Evolutionary conservation across 2,329 filamentous ascomycete genomes (phyloP).

Genomic region (Diaporthe sp.): DNA sequence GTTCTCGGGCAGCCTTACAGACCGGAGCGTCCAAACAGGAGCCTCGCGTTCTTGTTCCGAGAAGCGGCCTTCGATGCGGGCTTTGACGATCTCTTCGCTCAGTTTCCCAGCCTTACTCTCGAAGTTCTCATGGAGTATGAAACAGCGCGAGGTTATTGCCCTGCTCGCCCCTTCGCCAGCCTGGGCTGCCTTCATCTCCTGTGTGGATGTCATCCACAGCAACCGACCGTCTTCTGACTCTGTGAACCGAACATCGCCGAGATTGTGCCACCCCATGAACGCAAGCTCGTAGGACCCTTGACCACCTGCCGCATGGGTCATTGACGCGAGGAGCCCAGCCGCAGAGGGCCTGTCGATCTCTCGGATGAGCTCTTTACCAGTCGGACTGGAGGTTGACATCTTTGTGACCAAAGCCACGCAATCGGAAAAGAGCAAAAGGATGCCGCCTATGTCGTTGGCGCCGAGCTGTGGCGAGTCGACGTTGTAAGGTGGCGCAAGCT

Average conservation of each 20-base stretch:
- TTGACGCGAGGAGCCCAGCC: constrained; percentile 69
- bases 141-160: constrained; percentile 70
- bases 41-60: constrained; percentile 85
- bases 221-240: constrained; percentile 73
- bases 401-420: constrained; percentile 83
- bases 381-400: constrained; percentile 67
- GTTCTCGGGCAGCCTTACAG: constrained; percentile 70
- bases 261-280: constrained; percentile 78
- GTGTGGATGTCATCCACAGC: constrained; percentile 75
- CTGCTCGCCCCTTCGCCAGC: constrained; percentile 59
- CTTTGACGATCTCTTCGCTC: constrained; percentile 87
- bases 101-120: constrained; percentile 81
- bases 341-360: constrained; percentile 86
- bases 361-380: constrained; percentile 81
- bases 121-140: constrained; percentile 79
- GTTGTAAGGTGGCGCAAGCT: constrained; percentile 78
- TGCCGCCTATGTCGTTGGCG: constrained; percentile 66
- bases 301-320: constrained; percentile 72
- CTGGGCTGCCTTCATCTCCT: constrained; percentile 68
- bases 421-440: constrained; percentile 88
- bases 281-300: constrained; percentile 75
- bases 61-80: constrained; percentile 86
- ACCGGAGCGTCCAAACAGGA: constrained; percentile 82
- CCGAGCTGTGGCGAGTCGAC: constrained; percentile 50
- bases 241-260: constrained; percentile 78